phyloP scores from a whole-genome alignment of 805 yeast species.

The Saccharomycopsis sp. region DNA sequence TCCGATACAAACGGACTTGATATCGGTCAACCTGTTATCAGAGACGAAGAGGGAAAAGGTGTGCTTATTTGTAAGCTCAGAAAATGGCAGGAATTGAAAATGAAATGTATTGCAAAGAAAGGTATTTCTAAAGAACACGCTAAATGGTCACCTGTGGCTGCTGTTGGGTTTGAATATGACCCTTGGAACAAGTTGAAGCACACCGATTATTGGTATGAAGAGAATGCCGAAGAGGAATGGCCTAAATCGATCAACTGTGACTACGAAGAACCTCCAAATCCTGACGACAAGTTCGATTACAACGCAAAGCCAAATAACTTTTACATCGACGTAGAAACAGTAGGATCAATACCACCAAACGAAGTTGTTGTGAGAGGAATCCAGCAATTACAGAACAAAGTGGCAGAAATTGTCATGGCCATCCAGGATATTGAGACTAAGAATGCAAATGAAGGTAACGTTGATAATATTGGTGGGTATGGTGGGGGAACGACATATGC shows the following conservation, averaged over 20 bases:
- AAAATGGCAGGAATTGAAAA: constrained; percentile 82
- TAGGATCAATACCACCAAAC: constrained; percentile 82
- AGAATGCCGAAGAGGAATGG: constrained; percentile 85
- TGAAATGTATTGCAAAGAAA: constrained; percentile 93
- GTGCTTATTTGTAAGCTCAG: constrained; percentile 87
- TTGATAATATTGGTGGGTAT: constrained; percentile 41
- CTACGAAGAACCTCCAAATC: constrained; percentile 93
- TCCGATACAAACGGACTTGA: constrained; percentile 33
- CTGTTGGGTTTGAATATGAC: constrained; percentile 93
- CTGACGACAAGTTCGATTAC: constrained; percentile 81
- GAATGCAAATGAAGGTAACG: constrained; percentile 40
- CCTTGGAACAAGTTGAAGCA: constrained; percentile 98
- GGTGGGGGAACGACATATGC: constrained; percentile 30
- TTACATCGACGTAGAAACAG: constrained; percentile 87
- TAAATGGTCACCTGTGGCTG: constrained; percentile 96
- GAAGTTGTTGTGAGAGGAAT: constrained; percentile 85
- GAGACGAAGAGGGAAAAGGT: constrained; percentile 73
- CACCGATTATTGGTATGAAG: constrained; percentile 96
- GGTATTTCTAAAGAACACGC: constrained; percentile 98
- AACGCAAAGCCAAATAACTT: constrained; percentile 74
- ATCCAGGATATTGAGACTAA: constrained; percentile 43
- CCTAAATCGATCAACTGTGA: constrained; percentile 83
- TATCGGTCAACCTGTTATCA: constrained; percentile 80
- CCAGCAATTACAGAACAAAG: constrained; percentile 77
- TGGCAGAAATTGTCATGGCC: constrained; percentile 80